Base-by-base conservation (phyloP, 805 yeast species). In the Kodamaea leandrae region DNA sequence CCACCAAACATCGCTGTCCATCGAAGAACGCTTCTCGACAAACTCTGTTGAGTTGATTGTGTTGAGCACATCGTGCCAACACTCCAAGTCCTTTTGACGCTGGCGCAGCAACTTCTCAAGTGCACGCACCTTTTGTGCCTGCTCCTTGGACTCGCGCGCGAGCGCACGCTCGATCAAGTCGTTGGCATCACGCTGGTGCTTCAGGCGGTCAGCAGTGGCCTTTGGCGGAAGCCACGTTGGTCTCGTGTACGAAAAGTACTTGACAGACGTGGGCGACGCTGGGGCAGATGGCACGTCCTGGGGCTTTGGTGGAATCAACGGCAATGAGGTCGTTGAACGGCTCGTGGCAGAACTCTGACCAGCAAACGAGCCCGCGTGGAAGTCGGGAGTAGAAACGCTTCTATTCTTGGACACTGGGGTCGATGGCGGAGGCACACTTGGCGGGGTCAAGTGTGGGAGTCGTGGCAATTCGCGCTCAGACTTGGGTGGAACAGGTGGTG, bases 181-280 rank as follows among this genome's bases (percentile, higher is more conserved):
- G 39, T 78, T 75, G 42, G 75, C 78, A 51, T 79, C 81, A 32
- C 60, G 59, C 32, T 75, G 64, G 53, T 83, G 90, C 44, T 71
- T 76, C 20, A 57, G 40, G 13, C 74, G 72, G 50, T 83, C 89
- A 14, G 61, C 57, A 13, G 59, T 54, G 18, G 74, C 60, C 55
- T 83, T 83, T 32, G 88, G 86, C 0, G 91, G 90, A 27, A 83
- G 60, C 65, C 78, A 75, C 1, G 72, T 60, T 18, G 86, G 89
- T 40, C 91, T 62, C 0, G 89, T 81, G 17, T 67, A 64, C 0
- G 82, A 58, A 10, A 69, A 47, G 40, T 57, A 54, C 32, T 33
- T 49, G 6, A 15, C 18, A 17, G 30, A 37, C 3, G 18, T 28
- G 16, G 43, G 39, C 13, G 43, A 35, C 2, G 39, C 20, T 35